A percentile compares a stretch with the other conserved stretches of the same genome.
Evolutionary conservation across 352 stramenopile species (phyloP).

Genomic region (Aphanomyces invadans): DNA sequence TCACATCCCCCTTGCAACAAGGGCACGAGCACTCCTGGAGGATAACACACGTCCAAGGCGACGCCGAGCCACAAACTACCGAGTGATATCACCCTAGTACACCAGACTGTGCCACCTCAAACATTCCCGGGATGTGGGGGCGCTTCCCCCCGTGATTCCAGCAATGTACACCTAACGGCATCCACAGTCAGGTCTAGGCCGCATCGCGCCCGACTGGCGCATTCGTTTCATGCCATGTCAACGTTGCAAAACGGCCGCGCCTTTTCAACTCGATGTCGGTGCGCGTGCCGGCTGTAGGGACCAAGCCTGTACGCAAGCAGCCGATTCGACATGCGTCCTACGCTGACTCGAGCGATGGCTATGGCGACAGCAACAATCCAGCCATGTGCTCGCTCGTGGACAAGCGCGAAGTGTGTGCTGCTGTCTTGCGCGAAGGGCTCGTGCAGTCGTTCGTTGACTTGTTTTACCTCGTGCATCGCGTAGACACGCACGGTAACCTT

Average conservation of each 20-base stretch:
- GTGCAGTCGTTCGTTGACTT: conserved; percentile 93
- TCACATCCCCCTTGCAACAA: too few relatives aligned
- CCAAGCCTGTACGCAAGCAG: conserved; percentile 19
- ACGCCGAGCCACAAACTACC: too few relatives aligned
- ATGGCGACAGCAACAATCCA: neutral
- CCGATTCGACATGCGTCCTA: conserved; percentile 3
- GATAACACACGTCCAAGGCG: too few relatives aligned
- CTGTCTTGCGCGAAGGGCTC: conserved; percentile 83
- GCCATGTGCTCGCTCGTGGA: conserved; percentile 15
- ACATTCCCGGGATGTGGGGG: too few relatives aligned
- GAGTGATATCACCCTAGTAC: too few relatives aligned
- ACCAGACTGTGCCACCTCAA: too few relatives aligned
- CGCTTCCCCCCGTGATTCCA: too few relatives aligned
- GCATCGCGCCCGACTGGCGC: too few relatives aligned
- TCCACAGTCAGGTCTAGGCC: too few relatives aligned
- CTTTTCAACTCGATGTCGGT: conserved; percentile 7
- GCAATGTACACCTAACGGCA: too few relatives aligned
- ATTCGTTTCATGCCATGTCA: neutral
- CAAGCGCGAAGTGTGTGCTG: conserved; percentile 49
- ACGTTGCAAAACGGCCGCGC: neutral
- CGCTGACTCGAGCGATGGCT: neutral
- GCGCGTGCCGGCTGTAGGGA: conserved; percentile 13
- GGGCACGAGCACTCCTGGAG: too few relatives aligned
- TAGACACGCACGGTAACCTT: conserved; percentile 29
- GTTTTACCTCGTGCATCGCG: conserved; percentile 89